Conservation (phyloP, 495 filamentous ascomycete genomes). For the Daldinia grandis region DNA sequence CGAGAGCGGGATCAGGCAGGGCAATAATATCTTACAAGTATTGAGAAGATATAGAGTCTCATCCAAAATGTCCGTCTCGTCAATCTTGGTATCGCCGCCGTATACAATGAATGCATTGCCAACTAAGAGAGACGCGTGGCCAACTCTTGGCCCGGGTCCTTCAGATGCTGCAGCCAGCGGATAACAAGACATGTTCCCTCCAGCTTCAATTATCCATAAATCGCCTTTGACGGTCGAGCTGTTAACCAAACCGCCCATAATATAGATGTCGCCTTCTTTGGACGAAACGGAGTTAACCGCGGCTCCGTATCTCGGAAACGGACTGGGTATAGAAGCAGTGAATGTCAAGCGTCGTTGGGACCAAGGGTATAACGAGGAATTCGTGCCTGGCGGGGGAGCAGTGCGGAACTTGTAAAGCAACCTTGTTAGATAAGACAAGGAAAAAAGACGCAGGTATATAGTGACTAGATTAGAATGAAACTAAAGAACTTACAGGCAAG, state of each 20-base stretch:
- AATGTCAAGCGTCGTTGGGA: slow-evolving; percentile 89
- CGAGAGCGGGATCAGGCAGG: slow-evolving; percentile 23
- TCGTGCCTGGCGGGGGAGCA: slow-evolving; percentile 51
- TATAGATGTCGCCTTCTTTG: slow-evolving; percentile 96
- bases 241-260: slow-evolving; percentile 97
- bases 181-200: slow-evolving; percentile 86
- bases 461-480: not conserved
- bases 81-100: slow-evolving; percentile 96
- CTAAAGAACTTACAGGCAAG: slow-evolving; percentile 55
- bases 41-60: slow-evolving; percentile 97
- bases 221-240: slow-evolving; percentile 95
- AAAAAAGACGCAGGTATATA: not conserved
- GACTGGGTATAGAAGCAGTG: slow-evolving; percentile 79
- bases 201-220: slow-evolving; percentile 96
- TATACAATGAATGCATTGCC: slow-evolving; percentile 99
- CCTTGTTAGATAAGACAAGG: slow-evolving; percentile 22
- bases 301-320: slow-evolving; percentile 96
- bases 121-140: slow-evolving; percentile 92
- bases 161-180: slow-evolving; percentile 91
- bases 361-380: slow-evolving; percentile 88
- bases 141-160: slow-evolving; percentile 93
- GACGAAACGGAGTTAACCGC: slow-evolving; percentile 92
- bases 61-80: slow-evolving; percentile 88
- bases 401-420: slow-evolving; percentile 54
- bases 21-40: slow-evolving; percentile 75